Evolutionary conservation across 805 yeast species (phyloP).

Genomic region (Metschnikowia chrysomelidarum): DNA sequence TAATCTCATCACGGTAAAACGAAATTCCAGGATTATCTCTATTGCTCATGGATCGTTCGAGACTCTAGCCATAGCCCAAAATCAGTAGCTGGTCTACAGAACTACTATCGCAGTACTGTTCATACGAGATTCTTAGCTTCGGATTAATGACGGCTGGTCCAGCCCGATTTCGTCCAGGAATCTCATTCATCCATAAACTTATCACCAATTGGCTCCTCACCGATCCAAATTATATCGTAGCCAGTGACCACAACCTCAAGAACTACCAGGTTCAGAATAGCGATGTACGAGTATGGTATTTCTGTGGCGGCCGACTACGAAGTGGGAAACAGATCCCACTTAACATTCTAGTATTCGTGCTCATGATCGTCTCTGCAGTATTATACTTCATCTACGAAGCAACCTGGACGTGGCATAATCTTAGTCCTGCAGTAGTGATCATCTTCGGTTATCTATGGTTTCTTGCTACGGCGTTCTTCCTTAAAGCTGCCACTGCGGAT

Average conservation of each 20-base stretch:
- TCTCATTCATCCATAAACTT: slow-evolving; percentile 7
- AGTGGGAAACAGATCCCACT: slow-evolving; percentile 42
- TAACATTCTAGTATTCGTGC: slow-evolving; percentile 33
- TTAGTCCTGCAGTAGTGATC: slow-evolving; percentile 55
- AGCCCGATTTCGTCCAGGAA: slow-evolving; percentile 1
- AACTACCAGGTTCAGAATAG: slow-evolving; percentile 47
- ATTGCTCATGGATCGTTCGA: too few species aligned
- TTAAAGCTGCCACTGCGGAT: slow-evolving; percentile 58
- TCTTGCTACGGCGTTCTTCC: slow-evolving; percentile 45
- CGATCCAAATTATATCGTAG: slow-evolving; percentile 19
- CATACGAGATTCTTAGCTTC: too few species aligned
- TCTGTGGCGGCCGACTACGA: slow-evolving; percentile 66
- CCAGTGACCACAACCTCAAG: slow-evolving; percentile 11
- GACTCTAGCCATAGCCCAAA: too few species aligned
- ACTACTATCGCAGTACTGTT: too few species aligned
- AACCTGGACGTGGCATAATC: slow-evolving; percentile 53
- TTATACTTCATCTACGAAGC: slow-evolving; percentile 49
- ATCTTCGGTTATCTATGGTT: slow-evolving; percentile 59
- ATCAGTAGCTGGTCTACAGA: too few species aligned
- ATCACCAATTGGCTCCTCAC: slow-evolving; percentile 26
- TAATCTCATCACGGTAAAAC: too few species aligned
- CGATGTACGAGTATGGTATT: slow-evolving; percentile 37
- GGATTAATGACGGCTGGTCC: too few species aligned
- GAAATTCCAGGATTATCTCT: too few species aligned
- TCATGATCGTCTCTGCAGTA: slow-evolving; percentile 46